A percentile compares a stretch with the other conserved stretches of the same genome.
phyloP scores from a whole-genome alignment of 768 basidiomycete genomes.

The Agaricus blazei region DNA sequence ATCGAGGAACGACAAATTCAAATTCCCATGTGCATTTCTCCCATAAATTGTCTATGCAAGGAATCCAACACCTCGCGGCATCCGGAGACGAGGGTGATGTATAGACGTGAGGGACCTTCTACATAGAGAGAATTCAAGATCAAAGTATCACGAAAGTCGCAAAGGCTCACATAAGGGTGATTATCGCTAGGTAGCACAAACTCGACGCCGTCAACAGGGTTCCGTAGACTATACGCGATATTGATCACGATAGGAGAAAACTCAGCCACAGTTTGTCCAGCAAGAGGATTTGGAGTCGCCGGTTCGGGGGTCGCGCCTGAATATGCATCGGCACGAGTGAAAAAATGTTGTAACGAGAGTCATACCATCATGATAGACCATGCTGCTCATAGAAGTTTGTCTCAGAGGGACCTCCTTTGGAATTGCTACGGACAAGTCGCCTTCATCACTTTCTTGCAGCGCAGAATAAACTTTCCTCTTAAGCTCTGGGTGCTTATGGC shows the following conservation, averaged over 20 bases:
- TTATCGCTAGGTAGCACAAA: slow-evolving; percentile 78
- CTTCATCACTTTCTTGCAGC: slow-evolving; percentile 87
- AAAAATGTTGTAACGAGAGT: slow-evolving; percentile 7
- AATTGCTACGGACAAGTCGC: slow-evolving; percentile 88
- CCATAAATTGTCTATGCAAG: slow-evolving; percentile 92
- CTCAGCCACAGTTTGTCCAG: slow-evolving; percentile 41
- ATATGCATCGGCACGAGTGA: background rate
- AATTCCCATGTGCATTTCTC: slow-evolving; percentile 99
- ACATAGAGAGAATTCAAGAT: slow-evolving; percentile 13
- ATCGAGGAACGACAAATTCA: slow-evolving; percentile 89
- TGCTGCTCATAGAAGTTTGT: slow-evolving; percentile 42
- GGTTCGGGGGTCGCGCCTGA: slow-evolving; percentile 81
- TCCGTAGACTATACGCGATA: slow-evolving; percentile 76
- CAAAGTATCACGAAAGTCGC: background rate
- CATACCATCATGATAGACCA: slow-evolving; percentile 55
- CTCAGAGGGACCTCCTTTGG: slow-evolving; percentile 66
- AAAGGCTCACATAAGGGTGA: slow-evolving; percentile 73
- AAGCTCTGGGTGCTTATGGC: slow-evolving; percentile 86
- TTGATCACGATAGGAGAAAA: slow-evolving; percentile 72
- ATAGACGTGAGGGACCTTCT: slow-evolving; percentile 93
- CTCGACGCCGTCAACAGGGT: slow-evolving; percentile 81
- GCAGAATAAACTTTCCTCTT: slow-evolving; percentile 92
- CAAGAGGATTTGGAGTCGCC: slow-evolving; percentile 50
- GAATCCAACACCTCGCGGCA: slow-evolving; percentile 97
- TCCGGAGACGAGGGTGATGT: slow-evolving; percentile 85